These are phyloP conservation scores for Salix suchowensis DNA, from an alignment of 345 rosid genomes.

Conservation along the genomic window DNA sequence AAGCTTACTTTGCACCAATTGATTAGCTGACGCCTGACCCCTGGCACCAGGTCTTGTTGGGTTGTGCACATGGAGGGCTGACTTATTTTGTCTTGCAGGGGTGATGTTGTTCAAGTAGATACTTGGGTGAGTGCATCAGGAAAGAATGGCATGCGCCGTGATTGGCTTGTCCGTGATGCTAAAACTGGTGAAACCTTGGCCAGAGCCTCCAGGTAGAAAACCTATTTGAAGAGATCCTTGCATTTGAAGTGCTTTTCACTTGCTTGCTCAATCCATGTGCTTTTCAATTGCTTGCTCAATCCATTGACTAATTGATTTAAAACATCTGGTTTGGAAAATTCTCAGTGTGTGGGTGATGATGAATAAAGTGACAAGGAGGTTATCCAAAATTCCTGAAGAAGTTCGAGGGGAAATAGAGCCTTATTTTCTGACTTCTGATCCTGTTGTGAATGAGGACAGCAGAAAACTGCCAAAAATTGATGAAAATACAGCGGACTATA, in stretches of 20 bases:
- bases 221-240: neutral
- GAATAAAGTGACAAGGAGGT: constrained; percentile 89
- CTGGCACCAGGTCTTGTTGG: neutral
- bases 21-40: neutral
- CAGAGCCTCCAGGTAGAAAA: constrained; percentile 76
- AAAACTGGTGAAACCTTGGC: constrained; percentile 74
- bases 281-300: neutral
- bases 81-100: constrained; percentile 48
- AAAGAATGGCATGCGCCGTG: constrained; percentile 96
- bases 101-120: constrained; percentile 84
- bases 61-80: neutral
- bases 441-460: constrained; percentile 73
- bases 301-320: neutral
- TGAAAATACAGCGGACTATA: constrained; percentile 62
- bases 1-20: neutral
- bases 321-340: constrained; percentile 10
- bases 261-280: neutral
- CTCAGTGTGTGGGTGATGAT: constrained; percentile 98
- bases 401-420: constrained; percentile 86
- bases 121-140: constrained; percentile 89
- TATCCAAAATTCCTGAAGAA: constrained; percentile 90
- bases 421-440: constrained; percentile 59
- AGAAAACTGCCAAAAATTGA: constrained; percentile 86
- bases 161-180: constrained; percentile 74
- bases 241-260: neutral